Percentiles rank a stretch among this genome's conserved stretches.
phyloP scores from a whole-genome alignment of 768 basidiomycete genomes.

The Podaxis mareebaensis region DNA sequence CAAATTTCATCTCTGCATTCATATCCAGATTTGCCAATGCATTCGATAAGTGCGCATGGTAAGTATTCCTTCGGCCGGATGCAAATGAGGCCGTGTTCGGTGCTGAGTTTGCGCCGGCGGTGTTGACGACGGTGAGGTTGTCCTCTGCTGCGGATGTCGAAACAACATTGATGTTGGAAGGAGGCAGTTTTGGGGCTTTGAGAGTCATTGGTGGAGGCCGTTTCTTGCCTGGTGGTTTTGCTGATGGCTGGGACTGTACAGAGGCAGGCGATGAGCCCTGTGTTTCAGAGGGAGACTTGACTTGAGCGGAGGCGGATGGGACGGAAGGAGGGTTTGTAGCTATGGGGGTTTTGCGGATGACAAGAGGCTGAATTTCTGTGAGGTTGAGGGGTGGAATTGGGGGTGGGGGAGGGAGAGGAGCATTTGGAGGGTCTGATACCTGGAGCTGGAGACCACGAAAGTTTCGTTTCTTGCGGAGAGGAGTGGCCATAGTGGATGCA shows the following conservation, averaged over 20 bases:
- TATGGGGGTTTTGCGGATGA: conserved; percentile 12
- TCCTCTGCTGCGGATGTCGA: conserved; percentile 29
- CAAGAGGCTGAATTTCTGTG: not conserved
- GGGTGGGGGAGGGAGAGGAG: conserved; percentile 18
- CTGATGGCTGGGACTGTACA: conserved; percentile 24
- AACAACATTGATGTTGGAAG: conserved; percentile 37
- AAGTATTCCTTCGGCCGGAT: conserved; percentile 63
- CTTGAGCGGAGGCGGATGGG: not conserved
- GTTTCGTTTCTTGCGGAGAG: conserved; percentile 84
- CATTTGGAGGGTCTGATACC: conserved; percentile 37
- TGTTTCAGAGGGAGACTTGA: too few relatives aligned
- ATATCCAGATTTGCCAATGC: conserved; percentile 87
- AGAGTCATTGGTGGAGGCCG: conserved; percentile 83
- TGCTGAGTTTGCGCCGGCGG: conserved; percentile 56
- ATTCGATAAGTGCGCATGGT: conserved; percentile 78
- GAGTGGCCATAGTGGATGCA: conserved; percentile 45
- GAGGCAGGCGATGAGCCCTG: not conserved
- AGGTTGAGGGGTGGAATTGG: conserved; percentile 20
- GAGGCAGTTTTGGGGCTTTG: conserved; percentile 65
- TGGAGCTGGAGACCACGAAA: conserved; percentile 84
- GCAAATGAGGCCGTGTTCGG: conserved; percentile 32
- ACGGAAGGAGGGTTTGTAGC: conserved; percentile 20
- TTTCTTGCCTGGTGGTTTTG: conserved; percentile 49
- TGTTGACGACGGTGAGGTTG: conserved; percentile 48
- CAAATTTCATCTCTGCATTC: conserved; percentile 82